Conservation (phyloP, 108 stramenopile species). For the Cyclotella baltica region DNA sequence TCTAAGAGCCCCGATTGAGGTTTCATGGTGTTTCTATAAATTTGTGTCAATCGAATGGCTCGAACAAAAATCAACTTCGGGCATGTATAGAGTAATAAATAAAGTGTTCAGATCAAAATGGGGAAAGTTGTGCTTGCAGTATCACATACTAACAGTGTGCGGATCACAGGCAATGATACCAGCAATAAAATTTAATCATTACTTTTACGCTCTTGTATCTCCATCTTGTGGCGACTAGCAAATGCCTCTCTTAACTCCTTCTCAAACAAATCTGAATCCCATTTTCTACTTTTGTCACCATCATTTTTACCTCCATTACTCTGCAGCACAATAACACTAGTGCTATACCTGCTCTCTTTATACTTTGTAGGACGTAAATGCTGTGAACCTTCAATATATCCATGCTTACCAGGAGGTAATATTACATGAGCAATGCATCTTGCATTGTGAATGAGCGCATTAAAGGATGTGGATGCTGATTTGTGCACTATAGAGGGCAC, state of each 20-base stretch:
- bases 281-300: neutral
- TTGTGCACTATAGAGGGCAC: conserved; percentile 11
- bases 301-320: conserved; percentile 22
- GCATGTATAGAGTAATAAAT: no score
- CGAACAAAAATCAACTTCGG: no score
- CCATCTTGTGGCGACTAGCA: conserved; percentile 62
- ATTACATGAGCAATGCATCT: conserved; percentile 53
- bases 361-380: conserved; percentile 78
- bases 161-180: no score
- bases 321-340: conserved; percentile 72
- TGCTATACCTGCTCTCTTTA: conserved; percentile 72
- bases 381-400: conserved; percentile 78
- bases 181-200: no score
- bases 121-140: no score
- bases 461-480: conserved; percentile 30
- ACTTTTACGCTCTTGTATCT: conserved; percentile 40
- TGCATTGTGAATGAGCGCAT: conserved; percentile 20
- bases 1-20: no score
- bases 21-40: no score
- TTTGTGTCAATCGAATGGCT: no score
- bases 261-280: conserved; percentile 51
- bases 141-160: no score
- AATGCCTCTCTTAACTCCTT: conserved; percentile 57
- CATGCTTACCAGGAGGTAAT: conserved; percentile 67
- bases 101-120: no score